phyloP scores from a whole-genome alignment of 2,329 filamentous ascomycete species.

The Cercospora janseana region DNA sequence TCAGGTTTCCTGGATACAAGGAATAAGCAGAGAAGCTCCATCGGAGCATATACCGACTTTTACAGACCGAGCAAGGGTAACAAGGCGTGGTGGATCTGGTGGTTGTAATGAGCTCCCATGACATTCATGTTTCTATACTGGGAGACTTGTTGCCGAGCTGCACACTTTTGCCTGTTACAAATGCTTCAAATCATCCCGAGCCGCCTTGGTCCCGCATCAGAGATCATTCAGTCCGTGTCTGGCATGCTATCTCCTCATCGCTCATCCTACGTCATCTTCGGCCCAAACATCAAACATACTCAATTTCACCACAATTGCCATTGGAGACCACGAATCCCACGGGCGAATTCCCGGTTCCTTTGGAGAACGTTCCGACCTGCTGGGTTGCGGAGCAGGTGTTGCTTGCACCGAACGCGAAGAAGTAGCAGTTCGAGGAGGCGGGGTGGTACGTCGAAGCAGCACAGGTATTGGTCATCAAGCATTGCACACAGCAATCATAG shows the following conservation, averaged over 20 bases:
- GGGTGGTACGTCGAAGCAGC: conserved; percentile 21
- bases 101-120: no score
- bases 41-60: conserved; percentile 1
- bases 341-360: conserved; percentile 10
- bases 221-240: no score
- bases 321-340: conserved; percentile 20
- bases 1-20: not conserved
- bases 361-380: conserved; percentile 13
- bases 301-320: conserved; percentile 19
- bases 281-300: no score
- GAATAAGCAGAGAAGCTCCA: not conserved
- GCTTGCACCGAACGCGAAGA: conserved; percentile 14
- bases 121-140: no score
- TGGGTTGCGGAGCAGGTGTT: conserved; percentile 10
- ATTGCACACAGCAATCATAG: conserved; percentile 22
- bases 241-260: no score
- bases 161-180: no score
- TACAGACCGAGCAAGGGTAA: conserved; percentile 5
- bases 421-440: conserved; percentile 16
- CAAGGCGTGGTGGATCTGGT: conserved; percentile 12
- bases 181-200: no score
- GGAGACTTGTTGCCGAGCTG: no score
- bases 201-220: no score
- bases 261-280: no score
- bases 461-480: conserved; percentile 13